Evolutionary conservation across 108 stramenopile genomes (phyloP).

Genomic region (Skeletonema tropicum): DNA sequence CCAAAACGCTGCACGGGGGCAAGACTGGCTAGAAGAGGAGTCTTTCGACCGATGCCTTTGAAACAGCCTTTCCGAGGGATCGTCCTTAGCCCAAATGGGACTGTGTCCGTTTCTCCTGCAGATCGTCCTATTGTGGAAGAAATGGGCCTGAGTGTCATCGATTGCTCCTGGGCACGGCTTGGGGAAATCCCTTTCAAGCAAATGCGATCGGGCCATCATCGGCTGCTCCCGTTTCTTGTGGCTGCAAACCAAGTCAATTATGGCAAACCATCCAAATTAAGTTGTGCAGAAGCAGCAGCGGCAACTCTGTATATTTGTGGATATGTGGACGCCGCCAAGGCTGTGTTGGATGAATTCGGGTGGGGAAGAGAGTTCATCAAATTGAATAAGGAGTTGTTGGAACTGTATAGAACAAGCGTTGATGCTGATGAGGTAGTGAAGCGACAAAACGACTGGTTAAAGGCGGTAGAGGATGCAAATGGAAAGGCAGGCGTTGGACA

Average conservation of each 20-base stretch:
- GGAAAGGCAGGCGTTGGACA: constrained; percentile 46
- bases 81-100: constrained; percentile 92
- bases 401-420: constrained; percentile 77
- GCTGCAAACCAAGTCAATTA: constrained; percentile 99
- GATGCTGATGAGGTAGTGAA: constrained; percentile 80
- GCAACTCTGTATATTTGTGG: constrained; percentile 95
- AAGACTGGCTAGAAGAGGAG: constrained; percentile 80
- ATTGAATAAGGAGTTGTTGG: constrained; percentile 87
- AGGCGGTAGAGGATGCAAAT: constrained; percentile 59
- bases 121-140: constrained; percentile 78
- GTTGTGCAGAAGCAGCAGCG: constrained; percentile 89
- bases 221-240: constrained; percentile 97
- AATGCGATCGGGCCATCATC: constrained; percentile 92
- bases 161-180: constrained; percentile 97
- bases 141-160: constrained; percentile 92
- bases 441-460: constrained; percentile 88
- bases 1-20: constrained; percentile 97
- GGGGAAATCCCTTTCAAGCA: constrained; percentile 93
- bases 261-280: constrained; percentile 90
- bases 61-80: constrained; percentile 92
- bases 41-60: constrained; percentile 78
- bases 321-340: constrained; percentile 79
- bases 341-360: constrained; percentile 90
- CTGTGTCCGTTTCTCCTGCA: constrained; percentile 86
- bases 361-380: constrained; percentile 95